Percentiles rank a stretch among this genome's conserved stretches.
These are phyloP conservation scores for Euryodendron excelsum DNA, from an alignment of 148 eudicot genomes.

Conservation along the genomic window DNA sequence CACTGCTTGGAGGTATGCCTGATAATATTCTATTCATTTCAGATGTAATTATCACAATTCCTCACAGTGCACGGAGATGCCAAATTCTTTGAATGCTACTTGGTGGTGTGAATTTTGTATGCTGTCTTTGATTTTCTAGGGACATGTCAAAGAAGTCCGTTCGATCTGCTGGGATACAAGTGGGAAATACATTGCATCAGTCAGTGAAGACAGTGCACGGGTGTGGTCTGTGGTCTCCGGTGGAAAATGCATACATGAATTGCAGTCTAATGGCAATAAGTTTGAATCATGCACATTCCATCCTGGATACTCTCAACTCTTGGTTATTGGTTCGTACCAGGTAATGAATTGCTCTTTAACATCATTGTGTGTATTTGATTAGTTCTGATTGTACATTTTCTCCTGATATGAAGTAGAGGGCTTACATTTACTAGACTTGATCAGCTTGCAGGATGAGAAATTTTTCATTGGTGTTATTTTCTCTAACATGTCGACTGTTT, in stretches of 20 bases:
- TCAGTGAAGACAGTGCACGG: slow-evolving; percentile 43
- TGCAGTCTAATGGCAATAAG: slow-evolving; percentile 33
- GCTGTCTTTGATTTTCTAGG: slow-evolving; percentile 26
- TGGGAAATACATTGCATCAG: slow-evolving; percentile 47
- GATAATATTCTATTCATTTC: neutral
- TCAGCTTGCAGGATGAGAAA: too few species aligned
- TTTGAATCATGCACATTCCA: slow-evolving; percentile 51
- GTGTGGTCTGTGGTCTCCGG: slow-evolving; percentile 42
- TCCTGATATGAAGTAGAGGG: neutral
- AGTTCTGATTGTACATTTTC: neutral
- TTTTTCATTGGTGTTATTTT: too few species aligned
- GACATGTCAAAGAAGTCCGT: slow-evolving; percentile 39
- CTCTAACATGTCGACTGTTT: too few species aligned
- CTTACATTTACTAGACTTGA: too few species aligned
- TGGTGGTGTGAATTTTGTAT: neutral
- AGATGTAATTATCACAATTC: neutral
- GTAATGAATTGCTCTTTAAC: slow-evolving; percentile 21
- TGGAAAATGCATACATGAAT: slow-evolving; percentile 33
- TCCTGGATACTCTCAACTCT: slow-evolving; percentile 30
- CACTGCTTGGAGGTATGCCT: neutral
- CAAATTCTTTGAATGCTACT: neutral
- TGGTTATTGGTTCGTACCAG: slow-evolving; percentile 48
- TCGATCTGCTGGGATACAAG: slow-evolving; percentile 51
- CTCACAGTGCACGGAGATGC: neutral
- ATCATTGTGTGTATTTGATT: neutral